Evolutionary conservation across 805 yeast genomes (phyloP), one percentile per base, ranked within the genome.

Genomic region (Komagataella ulmi): DNA sequence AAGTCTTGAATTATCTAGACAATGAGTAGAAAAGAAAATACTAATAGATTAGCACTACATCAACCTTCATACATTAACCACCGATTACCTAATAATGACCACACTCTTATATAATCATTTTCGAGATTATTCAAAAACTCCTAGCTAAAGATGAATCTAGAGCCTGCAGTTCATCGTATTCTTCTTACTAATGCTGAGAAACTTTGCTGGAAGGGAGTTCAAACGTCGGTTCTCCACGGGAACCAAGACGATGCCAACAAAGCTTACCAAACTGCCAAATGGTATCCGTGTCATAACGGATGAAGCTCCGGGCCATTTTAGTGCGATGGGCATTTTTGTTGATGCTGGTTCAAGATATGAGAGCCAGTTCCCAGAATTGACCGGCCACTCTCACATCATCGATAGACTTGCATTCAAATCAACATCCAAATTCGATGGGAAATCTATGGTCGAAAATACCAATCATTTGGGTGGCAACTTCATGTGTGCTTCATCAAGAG

Each of bases 261-360:
- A 48, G 21, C 36, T 48, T 14, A 17, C 43, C 24, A 71, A 81
- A 0, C 71, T 91, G 40, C 57, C 75, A 6, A 91, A 89, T 67
- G 97, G 97, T 2, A 69, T 90, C 44, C 74, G 83, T 56, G 83
- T 91, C 5, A 90, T 88, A 8, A 85, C 95, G 3, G 93, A 88
- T 54, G 81, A 86, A 47, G 77, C 85, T 0, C 93, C 97, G 1
- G 89, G 95, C 45, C 96, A 90, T 65, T 93, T 93, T 63, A 76
- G 91, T 53, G 96, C 97, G 0, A 66, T 90, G 47, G 98, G 98
- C 1, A 76, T 91, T 47, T 93, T 88, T 61, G 76, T 93, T 4
- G 84, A 86, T 61, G 96, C 95, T 1, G 99, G 99, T 1, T 83
- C 96, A 2, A 75, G 98, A 49, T 88, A 73, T 62, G 98, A 93